Base-by-base conservation (phyloP, 768 basidiomycete genomes). In the Leccinum boreale region DNA sequence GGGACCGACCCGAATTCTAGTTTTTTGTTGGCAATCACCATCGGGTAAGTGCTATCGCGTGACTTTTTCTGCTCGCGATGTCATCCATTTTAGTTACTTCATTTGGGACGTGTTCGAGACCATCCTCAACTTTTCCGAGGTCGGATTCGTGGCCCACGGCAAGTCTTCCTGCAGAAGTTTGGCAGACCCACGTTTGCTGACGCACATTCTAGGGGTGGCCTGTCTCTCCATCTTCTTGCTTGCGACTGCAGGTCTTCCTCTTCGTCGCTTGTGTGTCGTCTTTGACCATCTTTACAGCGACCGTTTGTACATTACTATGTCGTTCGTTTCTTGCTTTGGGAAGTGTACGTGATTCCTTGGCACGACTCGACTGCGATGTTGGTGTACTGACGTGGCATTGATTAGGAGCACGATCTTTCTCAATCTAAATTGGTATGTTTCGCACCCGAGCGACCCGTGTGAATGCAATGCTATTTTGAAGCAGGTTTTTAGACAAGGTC, bases 221-320 rank as follows among this genome's bases (percentile, higher is more conserved):
- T 94, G 90, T 67, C 74, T 86, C 5, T 61, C 75, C 21, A 84
- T 92, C 44, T 94, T 86, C 66, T 64, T 77, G 33, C 79, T 89
- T 70, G 79, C 80, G n/a, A 92, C 85, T 71, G 92, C 90, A 68
- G 63, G 88, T 77, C 12, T 44, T 56, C 39, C 2, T 4, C 21
- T 33, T 26, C 35, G 36, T 44, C 33, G 62, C 28, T 19, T 52
- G 11, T 46, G 52, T 48, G 0, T n/a, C 12, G 5, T 59, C 56
- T 50, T 52, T 59, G 0, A 69, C 45, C 10, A 3, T 49, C n/a
- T 23, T 33, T 39, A 29, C 62, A 86, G 85, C 82, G 76, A 66
- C 84, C 93, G 5, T 94, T 93, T 72, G 76, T 90, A 42, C 84
- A 87, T 8, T 95, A 92, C 70, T 93, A 86, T 64, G 89, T 80